phyloP scores from a whole-genome alignment of 2,329 filamentous ascomycete genomes.

The Didymellaceae sp. region DNA sequence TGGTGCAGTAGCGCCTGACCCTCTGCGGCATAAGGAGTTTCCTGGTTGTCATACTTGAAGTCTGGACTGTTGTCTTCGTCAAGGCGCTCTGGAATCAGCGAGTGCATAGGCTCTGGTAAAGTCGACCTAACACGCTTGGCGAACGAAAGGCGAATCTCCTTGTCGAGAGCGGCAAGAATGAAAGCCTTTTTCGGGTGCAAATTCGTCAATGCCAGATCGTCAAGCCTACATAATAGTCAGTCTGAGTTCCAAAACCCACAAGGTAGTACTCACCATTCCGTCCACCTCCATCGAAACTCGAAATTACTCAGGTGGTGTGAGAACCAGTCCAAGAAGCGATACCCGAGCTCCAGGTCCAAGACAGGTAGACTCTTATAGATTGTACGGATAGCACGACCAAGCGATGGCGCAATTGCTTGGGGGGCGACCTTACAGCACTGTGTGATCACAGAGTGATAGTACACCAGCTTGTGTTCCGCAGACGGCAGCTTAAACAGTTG shows the following conservation, averaged over 20 bases:
- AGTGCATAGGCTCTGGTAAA: constrained; percentile 81
- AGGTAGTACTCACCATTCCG: constrained; percentile 74
- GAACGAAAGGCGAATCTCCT: constrained; percentile 96
- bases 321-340: constrained; percentile 97
- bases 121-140: constrained; percentile 95
- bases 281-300: constrained; percentile 99
- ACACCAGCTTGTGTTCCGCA: constrained; percentile 92
- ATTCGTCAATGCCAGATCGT: constrained; percentile 78
- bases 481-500: constrained; percentile 87
- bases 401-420: constrained; percentile 91
- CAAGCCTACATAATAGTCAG: constrained; percentile 60
- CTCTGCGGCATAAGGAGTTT: constrained; percentile 83
- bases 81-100: constrained; percentile 81
- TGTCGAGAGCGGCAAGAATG: constrained; percentile 87
- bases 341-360: constrained; percentile 85
- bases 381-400: constrained; percentile 91
- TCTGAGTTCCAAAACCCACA: neutral
- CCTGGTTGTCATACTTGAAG: constrained; percentile 83
- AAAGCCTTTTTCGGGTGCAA: constrained; percentile 92
- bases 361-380: constrained; percentile 82
- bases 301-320: constrained; percentile 98
- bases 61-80: constrained; percentile 94
- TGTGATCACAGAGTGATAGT: constrained; percentile 93
- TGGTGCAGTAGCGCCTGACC: constrained; percentile 82
- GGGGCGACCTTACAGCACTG: constrained; percentile 96